Base-by-base conservation (phyloP, 2,329 filamentous ascomycete species). In the Botrytis galanthina region DNA sequence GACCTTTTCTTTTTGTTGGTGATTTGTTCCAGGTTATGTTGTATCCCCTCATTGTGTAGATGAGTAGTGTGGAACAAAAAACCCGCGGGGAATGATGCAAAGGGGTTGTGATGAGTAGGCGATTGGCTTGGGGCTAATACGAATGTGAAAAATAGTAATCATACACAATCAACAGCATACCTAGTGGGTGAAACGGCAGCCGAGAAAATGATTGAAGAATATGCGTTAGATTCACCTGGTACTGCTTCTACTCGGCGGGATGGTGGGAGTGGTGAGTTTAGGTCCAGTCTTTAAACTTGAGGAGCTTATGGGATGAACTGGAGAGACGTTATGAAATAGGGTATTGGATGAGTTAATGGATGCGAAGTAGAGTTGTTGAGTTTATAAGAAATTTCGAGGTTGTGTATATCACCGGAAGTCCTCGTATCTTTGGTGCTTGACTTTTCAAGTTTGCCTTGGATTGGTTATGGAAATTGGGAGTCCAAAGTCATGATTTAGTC, bases 161-260 rank as follows among this genome's bases (percentile, higher is more conserved):
- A 89, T 78, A 84, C 84, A 0, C 86, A 89, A 78, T 82, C 84
- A 9, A 84, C 84, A 10, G 87, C 87, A 1, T 90, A 89, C 78
- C 81, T 87, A 4, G 85, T 85, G 2, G 87, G 87, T 1, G 80
- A 83, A 54, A 87, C 84, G 0, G 85, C 84, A 42, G 87, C 85
- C 0, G 87, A 89, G 74, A 86, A 83, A 75, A 78, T 88, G 73
- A 82, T 84, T 72, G 73, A 75, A 35, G 83, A 87, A 76, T 86
- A 87, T 76, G 77, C 32, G 4, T 12, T 67, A 16, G 8, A 67
- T 37, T 37, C 44, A 37, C 22, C 32, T 12, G 4, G 2, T 22
- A 18, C 14, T 51, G 26, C 7, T 9, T 51, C 12, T 4, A 67
- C 12, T 35, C 4, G 8, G 14, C 0, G 6, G 10, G 10, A 66